phyloP scores from a whole-genome alignment of 805 yeast species.

The Lipomyces starkeyi region DNA sequence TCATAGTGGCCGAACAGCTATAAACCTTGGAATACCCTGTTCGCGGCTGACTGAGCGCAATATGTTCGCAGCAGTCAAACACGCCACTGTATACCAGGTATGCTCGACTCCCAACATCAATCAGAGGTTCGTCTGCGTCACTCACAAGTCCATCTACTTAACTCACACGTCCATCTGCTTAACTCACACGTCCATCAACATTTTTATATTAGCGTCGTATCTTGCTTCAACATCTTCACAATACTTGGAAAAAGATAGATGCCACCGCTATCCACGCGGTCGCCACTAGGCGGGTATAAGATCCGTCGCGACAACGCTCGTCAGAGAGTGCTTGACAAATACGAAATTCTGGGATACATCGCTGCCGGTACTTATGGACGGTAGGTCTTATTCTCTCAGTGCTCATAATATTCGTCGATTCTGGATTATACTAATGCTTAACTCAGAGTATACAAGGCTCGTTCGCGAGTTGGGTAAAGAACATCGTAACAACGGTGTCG shows the following conservation, averaged over 20 bases:
- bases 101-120: too few relatives aligned
- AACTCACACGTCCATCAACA: not conserved
- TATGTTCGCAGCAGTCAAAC: too few relatives aligned
- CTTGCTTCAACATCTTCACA: not conserved
- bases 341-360: slow-evolving; percentile 89
- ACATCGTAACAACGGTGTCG: not conserved
- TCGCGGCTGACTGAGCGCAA: too few relatives aligned
- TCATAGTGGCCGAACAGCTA: too few relatives aligned
- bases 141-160: too few relatives aligned
- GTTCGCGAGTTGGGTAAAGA: slow-evolving; percentile 49
- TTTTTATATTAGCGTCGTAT: not conserved
- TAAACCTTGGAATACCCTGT: too few relatives aligned
- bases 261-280: slow-evolving; percentile 21
- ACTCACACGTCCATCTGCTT: too few relatives aligned
- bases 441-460: slow-evolving; percentile 82
- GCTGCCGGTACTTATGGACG: slow-evolving; percentile 97
- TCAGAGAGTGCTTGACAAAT: slow-evolving; percentile 78
- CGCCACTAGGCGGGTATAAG: slow-evolving; percentile 56
- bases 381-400: slow-evolving; percentile 16
- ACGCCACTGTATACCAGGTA: too few relatives aligned
- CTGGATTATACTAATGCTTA: not conserved
- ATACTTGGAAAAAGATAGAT: not conserved
- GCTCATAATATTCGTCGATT: not conserved
- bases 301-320: slow-evolving; percentile 68
- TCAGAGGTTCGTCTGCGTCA: too few relatives aligned